Evolutionary conservation across 768 basidiomycete genomes (phyloP).

Genomic region (Fistulinella prunicolor): DNA sequence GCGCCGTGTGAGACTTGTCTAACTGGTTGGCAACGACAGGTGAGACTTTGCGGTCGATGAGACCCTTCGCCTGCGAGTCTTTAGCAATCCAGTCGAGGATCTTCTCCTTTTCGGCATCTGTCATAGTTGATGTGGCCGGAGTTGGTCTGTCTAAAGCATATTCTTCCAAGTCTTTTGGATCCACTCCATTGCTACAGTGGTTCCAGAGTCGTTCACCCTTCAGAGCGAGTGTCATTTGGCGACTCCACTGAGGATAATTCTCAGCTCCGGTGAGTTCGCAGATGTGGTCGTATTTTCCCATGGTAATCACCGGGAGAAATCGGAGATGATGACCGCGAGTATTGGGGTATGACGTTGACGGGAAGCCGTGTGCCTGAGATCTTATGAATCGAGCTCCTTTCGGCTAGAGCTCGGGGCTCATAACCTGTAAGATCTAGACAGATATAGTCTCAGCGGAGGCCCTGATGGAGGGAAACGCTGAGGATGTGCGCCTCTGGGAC

Average conservation of each 20-base stretch:
- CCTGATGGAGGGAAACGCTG: too few relatives aligned
- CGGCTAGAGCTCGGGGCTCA: too few relatives aligned
- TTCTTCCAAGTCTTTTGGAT: neutral
- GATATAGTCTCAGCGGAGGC: too few relatives aligned
- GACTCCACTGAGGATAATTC: neutral
- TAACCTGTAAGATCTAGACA: too few relatives aligned
- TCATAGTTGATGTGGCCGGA: neutral
- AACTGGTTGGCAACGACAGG: accelerated
- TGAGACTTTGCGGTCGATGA: neutral
- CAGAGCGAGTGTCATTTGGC: neutral
- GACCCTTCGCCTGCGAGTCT: neutral
- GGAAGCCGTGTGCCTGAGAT: too few relatives aligned
- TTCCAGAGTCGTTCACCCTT: slow-evolving; percentile 1
- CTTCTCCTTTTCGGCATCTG: neutral
- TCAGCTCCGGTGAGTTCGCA: neutral
- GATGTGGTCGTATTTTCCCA: slow-evolving; percentile 16
- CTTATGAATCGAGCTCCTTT: too few relatives aligned
- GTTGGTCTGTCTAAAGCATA: neutral
- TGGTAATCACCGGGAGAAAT: too few relatives aligned
- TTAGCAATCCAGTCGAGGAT: neutral
- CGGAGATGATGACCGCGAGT: too few relatives aligned
- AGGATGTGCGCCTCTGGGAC: too few relatives aligned
- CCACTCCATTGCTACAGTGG: neutral
- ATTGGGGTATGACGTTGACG: too few relatives aligned
- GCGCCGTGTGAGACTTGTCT: accelerated